Evolutionary conservation across 768 basidiomycete genomes (phyloP).

Genomic region (Mycena leptocephala): DNA sequence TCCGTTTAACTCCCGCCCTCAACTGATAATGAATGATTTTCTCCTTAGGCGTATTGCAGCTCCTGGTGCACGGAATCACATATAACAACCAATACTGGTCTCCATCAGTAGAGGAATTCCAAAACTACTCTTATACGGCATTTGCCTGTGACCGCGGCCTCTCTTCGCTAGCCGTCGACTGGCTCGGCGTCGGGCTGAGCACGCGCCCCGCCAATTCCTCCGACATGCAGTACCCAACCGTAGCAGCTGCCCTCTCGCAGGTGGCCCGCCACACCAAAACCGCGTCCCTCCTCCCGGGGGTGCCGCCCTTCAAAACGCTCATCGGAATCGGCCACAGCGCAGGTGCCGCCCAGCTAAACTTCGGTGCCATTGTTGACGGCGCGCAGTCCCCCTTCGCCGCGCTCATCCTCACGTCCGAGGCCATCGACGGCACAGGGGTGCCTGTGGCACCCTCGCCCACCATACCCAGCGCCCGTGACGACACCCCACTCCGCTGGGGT

Average conservation of each 20-base stretch:
- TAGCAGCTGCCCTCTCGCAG: not conserved
- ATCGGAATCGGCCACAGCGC: conserved; percentile 6
- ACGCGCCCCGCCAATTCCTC: no score
- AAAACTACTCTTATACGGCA: no score
- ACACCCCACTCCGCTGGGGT: conserved; percentile 1
- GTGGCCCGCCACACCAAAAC: not conserved
- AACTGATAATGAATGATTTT: no score
- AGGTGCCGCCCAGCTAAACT: not conserved
- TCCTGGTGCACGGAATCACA: no score
- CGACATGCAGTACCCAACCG: conserved; percentile 4
- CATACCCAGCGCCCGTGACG: not conserved
- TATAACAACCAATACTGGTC: no score
- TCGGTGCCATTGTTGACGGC: conserved; percentile 1
- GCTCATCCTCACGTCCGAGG: not conserved
- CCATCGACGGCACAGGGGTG: not conserved
- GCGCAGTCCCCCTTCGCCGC: conserved; percentile 8
- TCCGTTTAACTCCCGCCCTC: no score
- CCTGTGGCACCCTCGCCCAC: not conserved
- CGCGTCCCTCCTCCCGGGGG: not conserved
- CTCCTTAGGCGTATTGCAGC: no score
- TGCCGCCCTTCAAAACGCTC: not conserved
- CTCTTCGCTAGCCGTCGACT: no score
- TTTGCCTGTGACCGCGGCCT: no score
- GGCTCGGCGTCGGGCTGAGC: no score
- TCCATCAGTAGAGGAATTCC: no score